These are phyloP conservation scores for Tulasnella sp. DNA, from an alignment of 768 basidiomycete genomes.

Conservation along the genomic window DNA sequence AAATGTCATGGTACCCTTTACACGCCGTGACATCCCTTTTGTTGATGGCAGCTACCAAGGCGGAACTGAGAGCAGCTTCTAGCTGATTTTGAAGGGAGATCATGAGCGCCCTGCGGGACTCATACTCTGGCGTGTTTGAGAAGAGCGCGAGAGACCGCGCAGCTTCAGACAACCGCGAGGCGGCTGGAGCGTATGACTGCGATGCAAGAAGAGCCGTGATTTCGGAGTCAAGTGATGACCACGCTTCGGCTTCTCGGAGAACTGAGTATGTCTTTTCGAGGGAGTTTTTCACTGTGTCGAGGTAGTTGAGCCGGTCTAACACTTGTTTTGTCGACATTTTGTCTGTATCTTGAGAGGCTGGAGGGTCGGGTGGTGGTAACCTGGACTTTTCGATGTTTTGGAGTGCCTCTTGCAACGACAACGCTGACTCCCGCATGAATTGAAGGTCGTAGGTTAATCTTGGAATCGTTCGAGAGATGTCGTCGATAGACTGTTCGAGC, in stretches of 20 bases:
- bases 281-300: constrained; percentile 73
- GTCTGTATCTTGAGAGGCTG: constrained; percentile 38
- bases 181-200: constrained; percentile 72
- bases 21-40: constrained; percentile 66
- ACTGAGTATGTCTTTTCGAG: constrained; percentile 90
- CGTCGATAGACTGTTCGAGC: constrained; percentile 83
- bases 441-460: constrained; percentile 92
- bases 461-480: constrained; percentile 85
- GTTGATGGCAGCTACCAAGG: constrained; percentile 79
- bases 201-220: constrained; percentile 72
- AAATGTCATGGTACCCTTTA: constrained; percentile 75
- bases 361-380: not conserved
- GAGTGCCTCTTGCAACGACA: constrained; percentile 62
- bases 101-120: constrained; percentile 75
- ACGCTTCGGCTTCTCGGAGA: constrained; percentile 88
- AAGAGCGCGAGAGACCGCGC: constrained; percentile 85
- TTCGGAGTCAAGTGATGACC: constrained; percentile 92
- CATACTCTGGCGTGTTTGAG: constrained; percentile 86
- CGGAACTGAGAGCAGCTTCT: constrained; percentile 85
- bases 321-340: constrained; percentile 45
- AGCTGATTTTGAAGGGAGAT: constrained; percentile 92
- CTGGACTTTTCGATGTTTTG: constrained; percentile 51
- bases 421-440: constrained; percentile 89
- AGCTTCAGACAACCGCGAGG: constrained; percentile 86
- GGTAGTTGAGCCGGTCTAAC: constrained; percentile 65